Evolutionary conservation across 2,329 filamentous ascomycete species (phyloP), one percentile per base, ranked within the genome.

Genomic region (Stylonectria norvegica): DNA sequence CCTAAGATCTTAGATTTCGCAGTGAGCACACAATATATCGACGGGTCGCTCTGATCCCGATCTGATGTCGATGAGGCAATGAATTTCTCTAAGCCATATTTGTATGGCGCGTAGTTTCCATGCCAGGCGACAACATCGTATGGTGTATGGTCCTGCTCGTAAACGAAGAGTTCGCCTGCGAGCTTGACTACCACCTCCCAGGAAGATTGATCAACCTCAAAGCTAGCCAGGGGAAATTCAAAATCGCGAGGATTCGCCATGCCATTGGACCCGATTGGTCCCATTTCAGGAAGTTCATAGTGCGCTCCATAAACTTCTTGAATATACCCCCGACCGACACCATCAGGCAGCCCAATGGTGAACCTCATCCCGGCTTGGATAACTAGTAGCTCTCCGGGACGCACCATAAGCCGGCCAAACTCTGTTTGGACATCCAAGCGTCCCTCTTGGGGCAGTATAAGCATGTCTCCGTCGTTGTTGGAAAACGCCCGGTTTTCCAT

Each of bases 101-200:
- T 89, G 73, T 80, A 86, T 0, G 85, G 85, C 48, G 83, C 82
- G 64, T 87, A 88, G 47, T 78, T 84, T 25, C 85, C 85, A 59
- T 89, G 85, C 84, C 85, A 89, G 11, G 79, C 83, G 7, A 87
- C 84, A 0, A 89, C 77, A 57, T 89, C 84, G 55, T 87, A 89
- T 0, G 85, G 84, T 1, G 79, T 81, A 61, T 88, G 85, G 18
- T 70, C 62, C 64, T 88, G 84, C 33, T 58, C 68, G 10, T 80
- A 79, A n/a, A 67, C 64, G 64, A 85, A 87, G 36, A 86, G 73
- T 34, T 71, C 69, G 50, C 82, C 79, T 55, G 78, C 78, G 56
- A 85, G 82, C 60, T 85, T 85, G 59, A 70, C 71, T 34, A 72
- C 71, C 32, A 86, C 63, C 41, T 68, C 58, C 11, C 53, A 58